These are phyloP conservation scores for Teratosphaeriaceae sp. DNA, from an alignment of 2,329 filamentous ascomycete genomes.

Conservation along the genomic window DNA sequence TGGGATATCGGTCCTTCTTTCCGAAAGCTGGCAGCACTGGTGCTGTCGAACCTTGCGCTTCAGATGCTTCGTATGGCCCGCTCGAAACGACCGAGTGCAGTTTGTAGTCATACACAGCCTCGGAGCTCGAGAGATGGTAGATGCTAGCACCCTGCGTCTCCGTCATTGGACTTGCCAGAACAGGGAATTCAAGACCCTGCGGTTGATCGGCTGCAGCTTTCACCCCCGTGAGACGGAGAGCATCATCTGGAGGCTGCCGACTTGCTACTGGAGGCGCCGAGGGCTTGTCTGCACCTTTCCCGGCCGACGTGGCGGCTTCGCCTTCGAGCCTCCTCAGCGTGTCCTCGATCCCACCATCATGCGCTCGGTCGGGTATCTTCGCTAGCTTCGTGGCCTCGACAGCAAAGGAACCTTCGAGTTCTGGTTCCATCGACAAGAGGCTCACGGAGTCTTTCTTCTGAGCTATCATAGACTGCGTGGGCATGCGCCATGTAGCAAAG, in stretches of 20 bases:
- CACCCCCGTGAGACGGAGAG: not conserved
- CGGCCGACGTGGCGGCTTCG: constrained; percentile 29
- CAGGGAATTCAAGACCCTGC: not conserved
- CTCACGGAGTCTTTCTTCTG: constrained; percentile 27
- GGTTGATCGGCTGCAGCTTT: constrained; percentile 2
- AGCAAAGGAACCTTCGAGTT: constrained; percentile 68
- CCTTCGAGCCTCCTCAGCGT: constrained; percentile 88
- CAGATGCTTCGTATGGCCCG: not conserved
- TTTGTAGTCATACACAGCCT: constrained; percentile 4
- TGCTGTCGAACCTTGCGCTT: constrained; percentile 5
- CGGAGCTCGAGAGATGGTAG: constrained; percentile 23
- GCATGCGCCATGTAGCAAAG: constrained; percentile 7
- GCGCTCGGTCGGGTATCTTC: constrained; percentile 79
- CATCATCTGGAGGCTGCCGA: constrained; percentile 1
- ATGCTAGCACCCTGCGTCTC: constrained; percentile 31
- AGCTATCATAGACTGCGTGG: constrained; percentile 3
- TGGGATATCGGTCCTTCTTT: not conserved
- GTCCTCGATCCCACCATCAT: constrained; percentile 75
- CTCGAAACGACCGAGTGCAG: constrained; percentile 4
- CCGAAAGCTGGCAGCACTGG: constrained; percentile 4
- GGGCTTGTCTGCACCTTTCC: constrained; percentile 10
- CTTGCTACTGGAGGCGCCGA: too few species aligned
- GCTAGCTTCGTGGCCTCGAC: constrained; percentile 80
- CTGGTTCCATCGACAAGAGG: constrained; percentile 45
- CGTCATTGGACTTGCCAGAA: constrained; percentile 20